These are phyloP conservation scores for Fagopyrum esculentum DNA, from an alignment of 148 eudicot genomes.

Conservation along the genomic window DNA sequence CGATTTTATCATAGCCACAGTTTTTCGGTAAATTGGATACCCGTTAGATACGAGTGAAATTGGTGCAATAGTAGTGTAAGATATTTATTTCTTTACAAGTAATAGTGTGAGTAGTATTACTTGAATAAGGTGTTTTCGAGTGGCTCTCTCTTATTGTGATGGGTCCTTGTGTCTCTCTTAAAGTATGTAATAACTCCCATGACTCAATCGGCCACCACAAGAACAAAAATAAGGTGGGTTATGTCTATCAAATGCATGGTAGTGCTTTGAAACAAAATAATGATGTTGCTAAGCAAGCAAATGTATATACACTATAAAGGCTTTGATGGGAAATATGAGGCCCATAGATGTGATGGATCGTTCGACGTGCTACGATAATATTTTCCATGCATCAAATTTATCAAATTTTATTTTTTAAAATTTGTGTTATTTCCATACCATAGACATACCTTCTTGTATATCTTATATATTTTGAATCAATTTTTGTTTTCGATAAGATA, in stretches of 20 bases:
- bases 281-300: neutral
- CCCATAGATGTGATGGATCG: constrained; percentile 4
- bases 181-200: constrained; percentile 5
- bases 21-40: too few species aligned
- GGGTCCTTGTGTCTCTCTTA: constrained; percentile 10
- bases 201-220: constrained; percentile 5
- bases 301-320: constrained; percentile 5
- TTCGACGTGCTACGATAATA: neutral
- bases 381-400: neutral
- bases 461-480: too few species aligned
- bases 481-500: too few species aligned
- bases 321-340: constrained; percentile 6
- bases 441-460: too few species aligned
- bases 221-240: neutral
- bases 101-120: neutral
- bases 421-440: too few species aligned
- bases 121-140: neutral
- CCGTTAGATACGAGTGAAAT: too few species aligned
- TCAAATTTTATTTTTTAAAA: neutral
- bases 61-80: too few species aligned
- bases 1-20: too few species aligned
- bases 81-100: neutral
- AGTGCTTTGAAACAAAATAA: constrained; percentile 1
- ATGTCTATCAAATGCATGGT: constrained; percentile 8
- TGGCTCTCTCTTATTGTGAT: neutral